These are phyloP conservation scores for Pythium aristosporum DNA, from an alignment of 352 stramenopile species.

Conservation along the genomic window DNA sequence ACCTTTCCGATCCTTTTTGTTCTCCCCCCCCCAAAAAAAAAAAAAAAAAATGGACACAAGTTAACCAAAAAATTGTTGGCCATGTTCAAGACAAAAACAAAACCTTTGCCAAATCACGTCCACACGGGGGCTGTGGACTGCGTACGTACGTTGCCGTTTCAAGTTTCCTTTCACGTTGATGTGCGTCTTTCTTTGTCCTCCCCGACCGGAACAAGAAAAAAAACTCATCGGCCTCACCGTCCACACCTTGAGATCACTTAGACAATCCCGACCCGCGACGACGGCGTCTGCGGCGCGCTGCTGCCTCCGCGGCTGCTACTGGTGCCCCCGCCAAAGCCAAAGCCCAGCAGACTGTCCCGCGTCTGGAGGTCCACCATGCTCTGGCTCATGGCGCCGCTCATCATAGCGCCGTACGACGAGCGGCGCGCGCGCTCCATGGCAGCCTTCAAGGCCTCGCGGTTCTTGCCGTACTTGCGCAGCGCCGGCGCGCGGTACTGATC, in stretches of 20 bases:
- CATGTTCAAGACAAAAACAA: too few relatives aligned
- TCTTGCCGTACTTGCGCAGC: conserved; percentile 41
- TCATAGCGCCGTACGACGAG: conserved; percentile 15
- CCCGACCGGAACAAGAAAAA: too few relatives aligned
- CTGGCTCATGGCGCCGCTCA: conserved; percentile 9
- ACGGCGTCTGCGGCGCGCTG: conserved; percentile 23
- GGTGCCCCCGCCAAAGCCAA: neutral
- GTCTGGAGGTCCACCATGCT: conserved; percentile 10
- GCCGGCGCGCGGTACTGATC: conserved; percentile 75
- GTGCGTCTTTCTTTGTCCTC: too few relatives aligned
- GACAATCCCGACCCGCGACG: conserved; percentile 2
- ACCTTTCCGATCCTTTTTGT: too few relatives aligned
- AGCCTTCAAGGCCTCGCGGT: conserved; percentile 16
- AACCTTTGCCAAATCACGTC: too few relatives aligned
- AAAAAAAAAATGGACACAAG: too few relatives aligned
- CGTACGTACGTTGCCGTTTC: too few relatives aligned
- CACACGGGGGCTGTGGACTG: too few relatives aligned
- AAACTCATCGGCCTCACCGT: too few relatives aligned
- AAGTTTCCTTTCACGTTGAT: too few relatives aligned
- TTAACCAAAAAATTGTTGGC: too few relatives aligned
- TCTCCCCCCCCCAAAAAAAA: too few relatives aligned
- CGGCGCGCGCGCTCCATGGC: conserved; percentile 22
- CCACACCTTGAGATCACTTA: neutral
- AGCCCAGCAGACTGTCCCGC: conserved; percentile 10
- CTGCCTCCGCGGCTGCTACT: conserved; percentile 17